A percentile compares a stretch with the other conserved stretches of the same genome.
These are phyloP conservation scores for Puccinia brachypodii DNA, from an alignment of 1,284 basidiomycete species.

Conservation along the genomic window DNA sequence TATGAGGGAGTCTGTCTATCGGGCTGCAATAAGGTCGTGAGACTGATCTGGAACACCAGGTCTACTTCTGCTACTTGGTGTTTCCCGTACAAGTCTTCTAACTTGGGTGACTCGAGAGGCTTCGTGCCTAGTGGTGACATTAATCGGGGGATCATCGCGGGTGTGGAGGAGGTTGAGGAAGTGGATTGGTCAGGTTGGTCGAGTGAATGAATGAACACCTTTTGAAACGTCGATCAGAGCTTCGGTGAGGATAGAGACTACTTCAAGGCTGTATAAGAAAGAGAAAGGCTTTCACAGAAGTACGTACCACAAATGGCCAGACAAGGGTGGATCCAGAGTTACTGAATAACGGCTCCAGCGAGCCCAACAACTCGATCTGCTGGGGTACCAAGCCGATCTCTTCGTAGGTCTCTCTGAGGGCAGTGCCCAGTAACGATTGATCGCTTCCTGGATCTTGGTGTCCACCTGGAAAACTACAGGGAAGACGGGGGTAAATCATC, in stretches of 20 bases:
- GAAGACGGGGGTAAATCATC: background rate
- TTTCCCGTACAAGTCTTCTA: slow-evolving; percentile 3
- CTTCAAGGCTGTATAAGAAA: background rate
- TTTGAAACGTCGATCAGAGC: background rate
- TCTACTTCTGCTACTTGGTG: slow-evolving; percentile 24
- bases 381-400: slow-evolving; percentile 25
- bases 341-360: slow-evolving; percentile 14
- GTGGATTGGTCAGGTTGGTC: background rate
- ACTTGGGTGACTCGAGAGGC: slow-evolving; percentile 9
- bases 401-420: slow-evolving; percentile 34
- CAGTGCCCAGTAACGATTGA: slow-evolving; percentile 25
- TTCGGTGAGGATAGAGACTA: too few relatives aligned
- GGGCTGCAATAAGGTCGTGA: slow-evolving; percentile 19
- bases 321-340: slow-evolving; percentile 14
- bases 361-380: slow-evolving; percentile 29
- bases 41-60: slow-evolving; percentile 6
- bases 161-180: too few relatives aligned
- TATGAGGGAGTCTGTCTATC: background rate
- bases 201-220: slow-evolving; percentile 31
- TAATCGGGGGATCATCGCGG: background rate
- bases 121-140: background rate
- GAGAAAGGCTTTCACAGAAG: background rate
- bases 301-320: slow-evolving; percentile 34
- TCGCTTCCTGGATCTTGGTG: slow-evolving; percentile 24
- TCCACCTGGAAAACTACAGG: slow-evolving; percentile 33